Evolutionary conservation across 2,329 filamentous ascomycete genomes (phyloP).

Genomic region (Ramichloridium luteum): DNA sequence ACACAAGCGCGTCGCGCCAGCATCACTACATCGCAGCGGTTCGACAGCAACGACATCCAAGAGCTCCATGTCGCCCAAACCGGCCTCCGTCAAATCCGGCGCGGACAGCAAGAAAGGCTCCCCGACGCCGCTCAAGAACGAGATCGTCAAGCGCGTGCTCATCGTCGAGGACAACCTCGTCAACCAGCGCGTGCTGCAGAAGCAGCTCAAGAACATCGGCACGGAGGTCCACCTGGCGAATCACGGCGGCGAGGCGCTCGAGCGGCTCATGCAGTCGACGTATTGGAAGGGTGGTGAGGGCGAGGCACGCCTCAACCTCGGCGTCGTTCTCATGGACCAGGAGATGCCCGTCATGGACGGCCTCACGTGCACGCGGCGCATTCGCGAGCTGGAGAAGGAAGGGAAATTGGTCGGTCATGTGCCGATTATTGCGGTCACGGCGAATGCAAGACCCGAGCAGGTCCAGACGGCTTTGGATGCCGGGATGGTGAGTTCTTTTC

Average conservation of each 20-base stretch:
- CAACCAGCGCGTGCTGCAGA: slow-evolving; percentile 38
- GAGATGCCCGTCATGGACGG: slow-evolving; percentile 82
- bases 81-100: neutral
- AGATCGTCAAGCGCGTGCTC: slow-evolving; percentile 18
- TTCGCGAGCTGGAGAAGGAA: slow-evolving; percentile 54
- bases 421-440: slow-evolving; percentile 74
- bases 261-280: slow-evolving; percentile 30
- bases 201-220: slow-evolving; percentile 38
- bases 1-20: slow-evolving; percentile 1
- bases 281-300: slow-evolving; percentile 28
- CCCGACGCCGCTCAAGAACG: neutral
- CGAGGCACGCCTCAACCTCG: slow-evolving; percentile 16
- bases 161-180: slow-evolving; percentile 37
- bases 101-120: neutral
- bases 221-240: slow-evolving; percentile 37
- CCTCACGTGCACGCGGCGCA: slow-evolving; percentile 56
- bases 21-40: neutral
- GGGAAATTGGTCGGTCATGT: slow-evolving; percentile 52
- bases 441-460: slow-evolving; percentile 65
- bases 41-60: neutral
- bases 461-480: slow-evolving; percentile 57
- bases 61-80: neutral
- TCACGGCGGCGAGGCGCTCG: slow-evolving; percentile 38
- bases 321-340: slow-evolving; percentile 63
- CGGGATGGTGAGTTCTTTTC: slow-evolving; percentile 44